Evolutionary conservation across 208 protist genomes (phyloP).

Genomic region (Trichomonas tenax): DNA sequence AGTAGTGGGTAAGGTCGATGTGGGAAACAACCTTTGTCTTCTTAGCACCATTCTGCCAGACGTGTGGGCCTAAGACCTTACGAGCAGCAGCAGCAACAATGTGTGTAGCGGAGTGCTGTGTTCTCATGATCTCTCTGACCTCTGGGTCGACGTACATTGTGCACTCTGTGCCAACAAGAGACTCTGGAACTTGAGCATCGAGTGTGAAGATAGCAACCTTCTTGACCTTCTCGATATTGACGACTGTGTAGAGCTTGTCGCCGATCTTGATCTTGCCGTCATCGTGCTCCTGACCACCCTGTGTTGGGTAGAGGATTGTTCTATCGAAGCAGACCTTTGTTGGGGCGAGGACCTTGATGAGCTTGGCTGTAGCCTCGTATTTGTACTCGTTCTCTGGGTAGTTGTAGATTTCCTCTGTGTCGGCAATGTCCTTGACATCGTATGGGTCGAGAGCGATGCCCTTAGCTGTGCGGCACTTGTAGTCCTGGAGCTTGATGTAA

Average conservation of each 20-base stretch:
- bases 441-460: not conserved
- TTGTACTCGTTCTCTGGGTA: not conserved
- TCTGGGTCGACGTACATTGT: not conserved
- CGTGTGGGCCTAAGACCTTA: slow-evolving; percentile 6
- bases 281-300: slow-evolving; percentile 23
- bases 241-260: not conserved
- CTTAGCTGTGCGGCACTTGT: not conserved
- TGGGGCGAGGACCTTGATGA: not conserved
- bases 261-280: not conserved
- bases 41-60: slow-evolving; percentile 26
- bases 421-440: not conserved
- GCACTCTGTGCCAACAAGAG: not conserved
- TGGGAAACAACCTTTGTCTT: not conserved
- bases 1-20: slow-evolving; percentile 20
- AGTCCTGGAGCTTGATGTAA: not conserved
- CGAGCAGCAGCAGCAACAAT: not conserved
- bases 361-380: not conserved
- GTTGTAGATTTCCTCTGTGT: not conserved
- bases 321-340: not conserved
- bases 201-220: not conserved
- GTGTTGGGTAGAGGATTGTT: slow-evolving; percentile 21
- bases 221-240: not conserved
- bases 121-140: not conserved
- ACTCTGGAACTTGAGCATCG: not conserved
- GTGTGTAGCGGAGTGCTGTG: slow-evolving; percentile 16